These are phyloP conservation scores for Solanum clarkiae DNA, from an alignment of 257 asterid species.

Conservation along the genomic window DNA sequence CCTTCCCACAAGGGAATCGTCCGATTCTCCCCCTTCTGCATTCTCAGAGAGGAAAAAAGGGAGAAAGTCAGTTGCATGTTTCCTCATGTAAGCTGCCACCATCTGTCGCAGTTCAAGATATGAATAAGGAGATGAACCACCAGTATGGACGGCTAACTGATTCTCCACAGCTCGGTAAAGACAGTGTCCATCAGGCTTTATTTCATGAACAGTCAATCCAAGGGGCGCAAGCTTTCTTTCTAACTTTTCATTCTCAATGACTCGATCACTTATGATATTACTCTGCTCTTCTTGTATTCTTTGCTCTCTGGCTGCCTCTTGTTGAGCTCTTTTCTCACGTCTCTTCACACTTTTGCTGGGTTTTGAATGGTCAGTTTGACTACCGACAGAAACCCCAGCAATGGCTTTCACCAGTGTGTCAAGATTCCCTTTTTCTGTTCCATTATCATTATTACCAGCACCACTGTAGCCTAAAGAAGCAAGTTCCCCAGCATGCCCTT, in stretches of 20 bases:
- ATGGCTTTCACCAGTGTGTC: slow-evolving; percentile 75
- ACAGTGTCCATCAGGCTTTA: slow-evolving; percentile 95
- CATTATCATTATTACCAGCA: slow-evolving; percentile 25
- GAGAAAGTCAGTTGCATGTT: slow-evolving; percentile 50
- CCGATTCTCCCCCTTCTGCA: slow-evolving; percentile 32
- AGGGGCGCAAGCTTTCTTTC: slow-evolving; percentile 69
- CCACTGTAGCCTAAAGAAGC: slow-evolving; percentile 57
- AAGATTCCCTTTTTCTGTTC: slow-evolving; percentile 43
- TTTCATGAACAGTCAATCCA: slow-evolving; percentile 66
- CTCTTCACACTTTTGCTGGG: slow-evolving; percentile 64
- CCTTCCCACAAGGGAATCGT: slow-evolving; percentile 35
- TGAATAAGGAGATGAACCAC: slow-evolving; percentile 59
- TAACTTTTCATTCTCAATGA: slow-evolving; percentile 49
- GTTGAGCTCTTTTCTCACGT: slow-evolving; percentile 79
- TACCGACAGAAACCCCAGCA: slow-evolving; percentile 71
- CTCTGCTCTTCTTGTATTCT: slow-evolving; percentile 88
- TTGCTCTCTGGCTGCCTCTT: slow-evolving; percentile 92
- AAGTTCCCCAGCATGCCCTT: slow-evolving; percentile 60
- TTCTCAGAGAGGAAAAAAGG: slow-evolving; percentile 78
- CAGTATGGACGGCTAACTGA: slow-evolving; percentile 47
- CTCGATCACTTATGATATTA: slow-evolving; percentile 53
- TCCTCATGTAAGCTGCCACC: slow-evolving; percentile 85
- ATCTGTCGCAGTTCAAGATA: slow-evolving; percentile 66
- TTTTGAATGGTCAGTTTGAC: slow-evolving; percentile 47
- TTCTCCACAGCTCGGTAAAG: slow-evolving; percentile 93